Conservation (phyloP, 352 stramenopile genomes). For the Pythium oligandrum region DNA sequence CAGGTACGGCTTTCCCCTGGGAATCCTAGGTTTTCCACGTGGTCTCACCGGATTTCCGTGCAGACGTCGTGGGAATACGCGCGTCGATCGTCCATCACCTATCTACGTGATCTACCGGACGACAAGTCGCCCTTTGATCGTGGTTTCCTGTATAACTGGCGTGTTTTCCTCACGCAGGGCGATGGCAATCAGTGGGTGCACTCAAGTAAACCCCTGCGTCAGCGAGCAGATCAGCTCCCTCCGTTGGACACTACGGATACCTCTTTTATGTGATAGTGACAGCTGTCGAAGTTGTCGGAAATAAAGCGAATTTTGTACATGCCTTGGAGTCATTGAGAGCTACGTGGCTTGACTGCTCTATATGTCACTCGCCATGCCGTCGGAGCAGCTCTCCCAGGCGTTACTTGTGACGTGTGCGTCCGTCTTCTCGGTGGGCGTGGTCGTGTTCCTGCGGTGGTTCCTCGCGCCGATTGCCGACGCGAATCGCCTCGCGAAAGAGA, state of each 20-base stretch:
- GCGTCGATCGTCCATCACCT: slow-evolving; percentile 65
- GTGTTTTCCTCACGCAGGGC: slow-evolving; percentile 37
- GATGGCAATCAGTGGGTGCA: slow-evolving; percentile 69
- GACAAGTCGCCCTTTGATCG: slow-evolving; percentile 62
- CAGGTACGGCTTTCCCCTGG: slow-evolving; percentile 18
- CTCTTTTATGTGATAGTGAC: background rate
- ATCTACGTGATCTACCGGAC: slow-evolving; percentile 51
- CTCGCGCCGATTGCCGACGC: slow-evolving; percentile 49
- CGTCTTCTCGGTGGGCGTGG: slow-evolving; percentile 14
- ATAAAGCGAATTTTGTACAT: too few relatives aligned
- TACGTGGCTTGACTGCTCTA: too few relatives aligned
- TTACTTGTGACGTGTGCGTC: slow-evolving; percentile 18
- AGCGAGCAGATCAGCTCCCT: slow-evolving; percentile 3
- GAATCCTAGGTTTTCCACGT: background rate
- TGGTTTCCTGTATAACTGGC: slow-evolving; percentile 56
- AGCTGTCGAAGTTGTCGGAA: too few relatives aligned
- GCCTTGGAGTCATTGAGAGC: too few relatives aligned
- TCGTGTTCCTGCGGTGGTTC: slow-evolving; percentile 56
- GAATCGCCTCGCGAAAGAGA: slow-evolving; percentile 35
- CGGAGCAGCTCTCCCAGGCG: too few relatives aligned
- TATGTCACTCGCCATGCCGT: too few relatives aligned
- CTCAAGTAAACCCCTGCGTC: slow-evolving; percentile 7
- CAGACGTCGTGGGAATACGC: slow-evolving; percentile 77
- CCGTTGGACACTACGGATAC: background rate
- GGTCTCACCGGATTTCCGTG: background rate